Conservation (phyloP, 495 filamentous ascomycete genomes). For the Penicillium cataractarum region DNA sequence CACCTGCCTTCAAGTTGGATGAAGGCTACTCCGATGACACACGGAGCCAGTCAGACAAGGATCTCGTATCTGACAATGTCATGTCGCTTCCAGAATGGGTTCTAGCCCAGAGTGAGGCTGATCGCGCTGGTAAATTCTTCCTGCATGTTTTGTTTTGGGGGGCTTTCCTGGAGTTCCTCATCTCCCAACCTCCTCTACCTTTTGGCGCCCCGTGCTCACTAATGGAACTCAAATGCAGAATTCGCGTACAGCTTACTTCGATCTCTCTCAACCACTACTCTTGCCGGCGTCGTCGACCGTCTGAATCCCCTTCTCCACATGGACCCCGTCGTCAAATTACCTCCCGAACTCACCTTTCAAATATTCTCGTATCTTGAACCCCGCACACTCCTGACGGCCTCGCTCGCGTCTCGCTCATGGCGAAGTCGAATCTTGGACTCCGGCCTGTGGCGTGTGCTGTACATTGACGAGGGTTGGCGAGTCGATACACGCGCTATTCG, state of each 20-base stretch:
- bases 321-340: slow-evolving; percentile 84
- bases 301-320: slow-evolving; percentile 83
- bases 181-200: slow-evolving; percentile 12
- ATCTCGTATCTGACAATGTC: slow-evolving; percentile 39
- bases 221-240: slow-evolving; percentile 35
- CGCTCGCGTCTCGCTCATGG: slow-evolving; percentile 80
- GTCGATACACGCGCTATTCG: slow-evolving; percentile 66
- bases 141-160: neutral
- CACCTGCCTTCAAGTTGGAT: slow-evolving; percentile 57
- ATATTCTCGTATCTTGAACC: slow-evolving; percentile 85
- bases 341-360: slow-evolving; percentile 84
- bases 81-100: slow-evolving; percentile 57
- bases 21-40: slow-evolving; percentile 72
- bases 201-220: slow-evolving; percentile 16
- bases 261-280: slow-evolving; percentile 72
- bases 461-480: slow-evolving; percentile 82
- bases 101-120: slow-evolving; percentile 53
- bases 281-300: slow-evolving; percentile 75
- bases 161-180: neutral
- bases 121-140: slow-evolving; percentile 54
- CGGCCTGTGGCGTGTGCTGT: slow-evolving; percentile 82
- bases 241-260: slow-evolving; percentile 62
- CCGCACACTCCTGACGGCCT: slow-evolving; percentile 73
- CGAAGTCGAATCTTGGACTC: slow-evolving; percentile 78
- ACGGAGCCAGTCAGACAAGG: slow-evolving; percentile 56